Evolutionary conservation across 2,329 filamentous ascomycete genomes (phyloP).

Genomic region (Emmonsia crescens): DNA sequence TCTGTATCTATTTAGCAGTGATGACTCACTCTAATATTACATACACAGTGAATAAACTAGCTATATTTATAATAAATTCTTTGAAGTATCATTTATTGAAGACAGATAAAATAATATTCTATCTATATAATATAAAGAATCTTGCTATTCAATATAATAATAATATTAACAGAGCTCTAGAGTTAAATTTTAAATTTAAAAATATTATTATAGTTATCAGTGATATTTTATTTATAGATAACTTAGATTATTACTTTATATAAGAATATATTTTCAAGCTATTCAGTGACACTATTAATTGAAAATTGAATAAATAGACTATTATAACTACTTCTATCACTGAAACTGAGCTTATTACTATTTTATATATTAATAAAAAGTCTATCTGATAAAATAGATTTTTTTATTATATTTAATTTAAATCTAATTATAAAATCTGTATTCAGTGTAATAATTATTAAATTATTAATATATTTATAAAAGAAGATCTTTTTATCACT

Average conservation of each 20-base stretch:
- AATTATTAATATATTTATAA: too few relatives aligned
- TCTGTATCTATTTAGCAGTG: not conserved
- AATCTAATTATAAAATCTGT: too few relatives aligned
- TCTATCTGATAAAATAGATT: too few relatives aligned
- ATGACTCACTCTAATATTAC: not conserved
- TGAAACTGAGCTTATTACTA: not conserved
- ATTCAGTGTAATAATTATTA: too few relatives aligned
- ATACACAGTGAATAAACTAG: not conserved
- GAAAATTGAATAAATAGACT: not conserved
- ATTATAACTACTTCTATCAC: not conserved
- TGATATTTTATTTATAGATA: not conserved
- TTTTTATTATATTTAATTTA: too few relatives aligned
- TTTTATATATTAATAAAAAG: not conserved
- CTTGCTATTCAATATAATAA: not conserved
- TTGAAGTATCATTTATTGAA: not conserved
- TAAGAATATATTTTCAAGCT: not conserved
- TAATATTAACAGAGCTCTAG: not conserved
- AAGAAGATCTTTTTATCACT: too few relatives aligned
- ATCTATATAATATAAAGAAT: not conserved
- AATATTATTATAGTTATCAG: not conserved
- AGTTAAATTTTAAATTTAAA: not conserved
- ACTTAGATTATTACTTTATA: not conserved
- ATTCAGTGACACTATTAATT: not conserved
- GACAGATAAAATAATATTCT: not conserved
- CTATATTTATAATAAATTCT: not conserved